Base-by-base conservation (phyloP, 495 filamentous ascomycete species). In the Physcia stellaris region DNA sequence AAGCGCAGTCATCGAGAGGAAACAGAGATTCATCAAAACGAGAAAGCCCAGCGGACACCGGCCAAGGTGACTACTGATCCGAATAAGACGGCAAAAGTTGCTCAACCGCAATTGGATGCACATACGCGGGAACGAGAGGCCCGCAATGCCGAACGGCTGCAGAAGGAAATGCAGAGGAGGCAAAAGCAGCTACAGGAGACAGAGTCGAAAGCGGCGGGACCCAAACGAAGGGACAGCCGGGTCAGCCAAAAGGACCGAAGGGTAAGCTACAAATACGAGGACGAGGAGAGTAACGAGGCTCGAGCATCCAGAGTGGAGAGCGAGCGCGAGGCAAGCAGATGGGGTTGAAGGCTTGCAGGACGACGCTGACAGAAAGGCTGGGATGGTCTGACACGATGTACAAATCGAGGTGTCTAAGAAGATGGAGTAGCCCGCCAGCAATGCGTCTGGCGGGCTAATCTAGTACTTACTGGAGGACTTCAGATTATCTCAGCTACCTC, bases 121-220 rank as follows among this genome's bases (percentile, higher is more conserved):
- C 77, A 87, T 48, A 79, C 80, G 0, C 60, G 79, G 1, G 85
- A 88, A 51, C 77, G 85, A 12, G 80, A 85, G 53, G 75, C 75
- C 10, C 67, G 81, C 11, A 77, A 86, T 42, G 66, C 80, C 9
- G 85, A 88, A 53, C 68, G 86, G 9, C 55, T 87, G 31, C 63
- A 81, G 4, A 82, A 83, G 44, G 85, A 92, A 54, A 69, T 83
- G 34, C 75, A 86, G 55, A 62, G 42, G 56, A 48, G 13, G 55
- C n/a, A n/a, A n/a, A n/a, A n/a, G n/a, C n/a, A n/a, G n/a, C n/a
- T n/a, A n/a, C 56, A 43, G 67, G 71, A 41, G 52, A 66, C 24
- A 59, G 62, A 30, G 43, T 56, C 50, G 41, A 65, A 71, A 49
- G 64, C 61, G 15, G 54, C 61, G 39, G 63, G 60, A 17, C 55